phyloP scores from a whole-genome alignment of 352 stramenopile species.

The Phytopythium oedochilum region DNA sequence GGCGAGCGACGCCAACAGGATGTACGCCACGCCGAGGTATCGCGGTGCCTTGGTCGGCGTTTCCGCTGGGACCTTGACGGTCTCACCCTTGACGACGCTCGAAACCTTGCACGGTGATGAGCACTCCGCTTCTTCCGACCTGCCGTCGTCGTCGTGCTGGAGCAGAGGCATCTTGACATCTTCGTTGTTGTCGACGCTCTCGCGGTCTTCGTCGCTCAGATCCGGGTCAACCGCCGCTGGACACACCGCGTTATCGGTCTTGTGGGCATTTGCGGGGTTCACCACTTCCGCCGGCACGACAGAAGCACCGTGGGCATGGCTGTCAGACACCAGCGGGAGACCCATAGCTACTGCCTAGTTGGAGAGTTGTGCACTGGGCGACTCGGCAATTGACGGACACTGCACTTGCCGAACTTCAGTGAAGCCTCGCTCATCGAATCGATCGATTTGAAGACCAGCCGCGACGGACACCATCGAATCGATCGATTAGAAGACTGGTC shows the following conservation, averaged over 20 bases:
- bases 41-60: not conserved
- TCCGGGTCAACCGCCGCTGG: not conserved
- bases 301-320: not conserved
- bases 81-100: not conserved
- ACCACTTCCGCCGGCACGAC: not conserved
- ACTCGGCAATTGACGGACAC: not conserved
- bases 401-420: not conserved
- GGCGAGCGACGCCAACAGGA: slow-evolving; percentile 24
- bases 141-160: not conserved
- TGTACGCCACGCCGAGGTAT: slow-evolving; percentile 10
- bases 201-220: slow-evolving; percentile 2
- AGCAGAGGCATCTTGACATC: slow-evolving; percentile 3
- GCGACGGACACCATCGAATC: not conserved
- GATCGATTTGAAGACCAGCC: not conserved
- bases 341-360: slow-evolving; percentile 3
- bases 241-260: not conserved
- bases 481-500: not conserved
- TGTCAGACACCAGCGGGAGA: not conserved
- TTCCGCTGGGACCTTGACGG: not conserved
- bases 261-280: not conserved
- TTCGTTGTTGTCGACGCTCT: slow-evolving; percentile 4
- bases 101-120: not conserved
- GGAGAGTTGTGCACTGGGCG: not conserved
- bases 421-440: not conserved
- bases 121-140: not conserved